These are phyloP conservation scores for Fraxinus angustifolia DNA, from an alignment of 305 asterid genomes.

Conservation along the genomic window DNA sequence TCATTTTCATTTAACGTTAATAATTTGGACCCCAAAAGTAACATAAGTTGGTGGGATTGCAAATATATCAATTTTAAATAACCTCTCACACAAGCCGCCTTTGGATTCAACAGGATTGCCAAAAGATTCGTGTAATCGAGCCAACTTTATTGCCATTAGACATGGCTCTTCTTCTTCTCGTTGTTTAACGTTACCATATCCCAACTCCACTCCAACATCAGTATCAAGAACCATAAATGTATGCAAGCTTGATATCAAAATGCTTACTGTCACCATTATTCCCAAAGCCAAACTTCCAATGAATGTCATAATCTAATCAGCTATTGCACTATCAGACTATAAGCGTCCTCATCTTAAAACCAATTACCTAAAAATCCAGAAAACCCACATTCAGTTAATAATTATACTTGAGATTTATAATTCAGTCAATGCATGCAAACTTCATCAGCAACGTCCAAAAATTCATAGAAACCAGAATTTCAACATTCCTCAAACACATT, in stretches of 20 bases:
- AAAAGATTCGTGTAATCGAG: not conserved
- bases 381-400: not conserved
- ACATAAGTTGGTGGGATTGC: not conserved
- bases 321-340: not conserved
- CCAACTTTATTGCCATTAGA: not conserved
- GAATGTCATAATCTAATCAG: not conserved
- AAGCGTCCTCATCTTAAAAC: not conserved
- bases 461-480: not conserved
- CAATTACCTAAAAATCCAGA: not conserved
- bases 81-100: not conserved
- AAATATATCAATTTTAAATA: not conserved
- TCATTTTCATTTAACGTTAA: not conserved
- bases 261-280: not conserved
- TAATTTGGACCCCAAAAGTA: not conserved
- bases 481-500: not conserved
- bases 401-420: not conserved
- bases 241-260: not conserved
- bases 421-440: not conserved
- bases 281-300: not conserved
- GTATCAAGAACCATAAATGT: not conserved
- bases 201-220: not conserved
- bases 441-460: not conserved
- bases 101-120: not conserved
- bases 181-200: not conserved
- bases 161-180: not conserved